A percentile compares a stretch with the other conserved stretches of the same genome.
These are phyloP conservation scores for Dittrichia graveolens DNA, from an alignment of 129 eudicot species.

Conservation along the genomic window DNA sequence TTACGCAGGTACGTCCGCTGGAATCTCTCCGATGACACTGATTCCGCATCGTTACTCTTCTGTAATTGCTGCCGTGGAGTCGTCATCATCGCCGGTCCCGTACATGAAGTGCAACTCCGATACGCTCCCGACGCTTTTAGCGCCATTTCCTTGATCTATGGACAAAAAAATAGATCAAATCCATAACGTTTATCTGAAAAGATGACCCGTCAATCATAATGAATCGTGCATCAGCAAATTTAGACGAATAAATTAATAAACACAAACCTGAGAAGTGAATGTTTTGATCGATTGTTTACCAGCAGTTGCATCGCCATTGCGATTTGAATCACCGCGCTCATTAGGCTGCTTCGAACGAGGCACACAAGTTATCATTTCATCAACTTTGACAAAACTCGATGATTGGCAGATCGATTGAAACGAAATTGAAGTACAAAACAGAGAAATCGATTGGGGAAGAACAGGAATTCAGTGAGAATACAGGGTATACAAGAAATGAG, in stretches of 20 bases:
- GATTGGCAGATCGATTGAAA: neutral
- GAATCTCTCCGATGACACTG: slow-evolving; percentile 48
- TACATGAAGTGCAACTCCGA: slow-evolving; percentile 67
- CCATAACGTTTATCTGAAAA: neutral
- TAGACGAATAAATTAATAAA: neutral
- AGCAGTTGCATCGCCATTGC: slow-evolving; percentile 32
- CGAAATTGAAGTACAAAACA: neutral
- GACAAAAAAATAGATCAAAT: slow-evolving; percentile 1
- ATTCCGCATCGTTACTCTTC: slow-evolving; percentile 33
- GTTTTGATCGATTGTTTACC: slow-evolving; percentile 42
- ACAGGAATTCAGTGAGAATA: no score
- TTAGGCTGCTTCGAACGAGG: slow-evolving; percentile 39
- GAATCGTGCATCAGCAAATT: neutral
- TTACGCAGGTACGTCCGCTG: slow-evolving; percentile 55
- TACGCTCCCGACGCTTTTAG: slow-evolving; percentile 82
- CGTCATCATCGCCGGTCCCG: slow-evolving; percentile 37
- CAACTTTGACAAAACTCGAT: neutral
- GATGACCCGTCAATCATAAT: neutral
- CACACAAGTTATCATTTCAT: slow-evolving; percentile 43
- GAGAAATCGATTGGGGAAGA: slow-evolving; percentile 1
- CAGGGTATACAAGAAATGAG: no score
- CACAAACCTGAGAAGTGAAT: slow-evolving; percentile 49
- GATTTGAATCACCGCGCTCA: slow-evolving; percentile 29
- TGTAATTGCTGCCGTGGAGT: slow-evolving; percentile 22
- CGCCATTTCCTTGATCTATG: slow-evolving; percentile 85